Percentiles rank a stretch among this genome's conserved stretches.
Conservation (phyloP, 257 asterid genomes). For the Solanum infundibuliforme region DNA sequence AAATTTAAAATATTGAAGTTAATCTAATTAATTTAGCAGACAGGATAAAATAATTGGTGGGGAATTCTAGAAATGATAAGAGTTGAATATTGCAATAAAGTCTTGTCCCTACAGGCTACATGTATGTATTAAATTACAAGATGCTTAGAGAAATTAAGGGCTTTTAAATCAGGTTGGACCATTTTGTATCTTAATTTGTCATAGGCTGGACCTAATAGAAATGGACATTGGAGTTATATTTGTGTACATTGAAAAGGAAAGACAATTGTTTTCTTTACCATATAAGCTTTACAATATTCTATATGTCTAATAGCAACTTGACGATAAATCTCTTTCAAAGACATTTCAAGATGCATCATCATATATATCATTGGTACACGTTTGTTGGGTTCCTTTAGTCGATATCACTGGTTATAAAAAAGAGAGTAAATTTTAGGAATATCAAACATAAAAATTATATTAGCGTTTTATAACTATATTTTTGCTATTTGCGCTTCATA, state of each 20-base stretch:
- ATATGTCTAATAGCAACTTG: not conserved
- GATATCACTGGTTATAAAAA: not conserved
- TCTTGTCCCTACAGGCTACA: not conserved
- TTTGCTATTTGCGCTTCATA: no score
- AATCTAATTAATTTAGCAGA: not conserved
- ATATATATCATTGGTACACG: not conserved
- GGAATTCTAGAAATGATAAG: not conserved
- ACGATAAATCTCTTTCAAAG: not conserved
- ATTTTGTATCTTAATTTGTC: not conserved
- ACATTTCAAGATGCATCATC: not conserved
- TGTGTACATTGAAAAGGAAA: not conserved
- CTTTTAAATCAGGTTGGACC: not conserved
- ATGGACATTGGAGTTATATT: not conserved
- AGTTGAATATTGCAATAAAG: not conserved
- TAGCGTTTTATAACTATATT: no score
- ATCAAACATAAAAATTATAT: no score
- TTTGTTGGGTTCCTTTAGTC: not conserved
- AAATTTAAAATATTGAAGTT: no score
- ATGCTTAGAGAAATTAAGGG: not conserved
- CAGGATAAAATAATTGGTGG: not conserved
- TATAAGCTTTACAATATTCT: not conserved
- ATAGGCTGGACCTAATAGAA: not conserved
- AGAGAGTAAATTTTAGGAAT: no score
- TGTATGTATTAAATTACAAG: not conserved
- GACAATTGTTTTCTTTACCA: not conserved